These are phyloP conservation scores for Lachancea lanzarotensis DNA, from an alignment of 805 yeast genomes.

Conservation along the genomic window DNA sequence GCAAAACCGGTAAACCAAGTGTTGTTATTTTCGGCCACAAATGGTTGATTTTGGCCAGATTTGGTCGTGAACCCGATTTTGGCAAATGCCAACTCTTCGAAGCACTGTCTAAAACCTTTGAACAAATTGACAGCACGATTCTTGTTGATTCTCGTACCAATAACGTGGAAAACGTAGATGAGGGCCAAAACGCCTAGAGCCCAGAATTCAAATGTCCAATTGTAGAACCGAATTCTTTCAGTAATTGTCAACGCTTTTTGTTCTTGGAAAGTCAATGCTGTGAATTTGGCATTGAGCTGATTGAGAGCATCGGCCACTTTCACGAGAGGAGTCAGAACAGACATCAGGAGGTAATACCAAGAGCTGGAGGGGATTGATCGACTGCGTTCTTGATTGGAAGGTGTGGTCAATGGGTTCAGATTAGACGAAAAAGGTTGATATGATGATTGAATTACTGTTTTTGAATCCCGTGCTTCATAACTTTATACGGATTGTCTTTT, in stretches of 20 bases:
- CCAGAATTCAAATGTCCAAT: slow-evolving; percentile 71
- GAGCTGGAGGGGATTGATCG: not conserved
- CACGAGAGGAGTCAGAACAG: slow-evolving; percentile 14
- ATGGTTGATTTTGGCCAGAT: slow-evolving; percentile 27
- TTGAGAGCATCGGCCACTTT: slow-evolving; percentile 16
- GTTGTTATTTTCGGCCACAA: slow-evolving; percentile 31
- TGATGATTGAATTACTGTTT: not conserved
- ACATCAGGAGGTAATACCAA: slow-evolving; percentile 1
- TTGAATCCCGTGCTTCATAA: not conserved
- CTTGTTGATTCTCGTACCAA: slow-evolving; percentile 58
- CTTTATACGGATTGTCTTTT: too few species aligned
- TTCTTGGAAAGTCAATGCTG: slow-evolving; percentile 38
- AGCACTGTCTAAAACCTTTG: slow-evolving; percentile 41
- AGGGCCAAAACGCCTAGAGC: slow-evolving; percentile 46
- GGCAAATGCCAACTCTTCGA: slow-evolving; percentile 55
- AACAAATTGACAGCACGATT: slow-evolving; percentile 49
- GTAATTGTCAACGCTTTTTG: slow-evolving; percentile 51
- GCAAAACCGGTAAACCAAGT: slow-evolving; percentile 58
- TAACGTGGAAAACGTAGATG: slow-evolving; percentile 44
- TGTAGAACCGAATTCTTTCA: slow-evolving; percentile 53
- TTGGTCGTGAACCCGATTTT: slow-evolving; percentile 44
- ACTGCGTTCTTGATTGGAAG: not conserved
- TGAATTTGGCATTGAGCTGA: slow-evolving; percentile 27
- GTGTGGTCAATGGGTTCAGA: too few species aligned
- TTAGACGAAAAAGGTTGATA: not conserved